Conservation (phyloP, 139 green algal species). For the Auxenochlorella protothecoides region DNA sequence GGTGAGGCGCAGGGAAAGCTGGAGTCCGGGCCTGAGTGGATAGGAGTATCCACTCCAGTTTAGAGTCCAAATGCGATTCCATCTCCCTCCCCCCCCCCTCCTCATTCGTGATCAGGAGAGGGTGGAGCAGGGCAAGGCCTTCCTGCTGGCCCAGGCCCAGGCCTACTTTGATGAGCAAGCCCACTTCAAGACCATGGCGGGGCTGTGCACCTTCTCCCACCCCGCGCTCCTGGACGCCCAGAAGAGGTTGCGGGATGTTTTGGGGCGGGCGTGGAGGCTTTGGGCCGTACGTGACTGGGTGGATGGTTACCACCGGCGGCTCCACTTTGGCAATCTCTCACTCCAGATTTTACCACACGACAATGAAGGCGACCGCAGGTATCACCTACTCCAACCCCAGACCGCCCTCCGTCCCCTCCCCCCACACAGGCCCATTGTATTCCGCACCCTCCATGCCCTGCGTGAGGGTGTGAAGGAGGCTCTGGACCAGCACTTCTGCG, state of each 20-base stretch:
- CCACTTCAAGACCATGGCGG: conserved; percentile 62
- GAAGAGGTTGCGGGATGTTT: neutral
- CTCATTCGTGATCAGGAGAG: neutral
- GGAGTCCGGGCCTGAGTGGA: too few relatives aligned
- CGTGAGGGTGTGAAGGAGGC: neutral
- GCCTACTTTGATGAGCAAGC: conserved; percentile 80
- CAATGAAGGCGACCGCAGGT: too few relatives aligned
- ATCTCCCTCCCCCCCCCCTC: too few relatives aligned
- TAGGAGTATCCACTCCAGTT: too few relatives aligned
- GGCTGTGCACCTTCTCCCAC: conserved; percentile 70
- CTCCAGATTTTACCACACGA: too few relatives aligned
- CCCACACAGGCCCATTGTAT: neutral
- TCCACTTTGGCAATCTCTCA: too few relatives aligned
- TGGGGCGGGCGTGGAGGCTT: too few relatives aligned
- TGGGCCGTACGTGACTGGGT: too few relatives aligned
- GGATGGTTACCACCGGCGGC: too few relatives aligned
- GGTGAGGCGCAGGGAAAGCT: conserved; percentile 19
- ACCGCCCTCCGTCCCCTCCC: neutral
- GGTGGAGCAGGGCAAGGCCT: neutral
- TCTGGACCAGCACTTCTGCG: neutral
- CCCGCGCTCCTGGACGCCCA: conserved; percentile 28
- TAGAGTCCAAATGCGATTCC: too few relatives aligned
- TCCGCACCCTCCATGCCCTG: neutral
- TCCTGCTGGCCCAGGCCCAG: conserved; percentile 15
- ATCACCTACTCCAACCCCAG: neutral